Conservation (phyloP, 225 moss, liverwort and hornwort species). For the Pseudisothecium myosuroides region DNA sequence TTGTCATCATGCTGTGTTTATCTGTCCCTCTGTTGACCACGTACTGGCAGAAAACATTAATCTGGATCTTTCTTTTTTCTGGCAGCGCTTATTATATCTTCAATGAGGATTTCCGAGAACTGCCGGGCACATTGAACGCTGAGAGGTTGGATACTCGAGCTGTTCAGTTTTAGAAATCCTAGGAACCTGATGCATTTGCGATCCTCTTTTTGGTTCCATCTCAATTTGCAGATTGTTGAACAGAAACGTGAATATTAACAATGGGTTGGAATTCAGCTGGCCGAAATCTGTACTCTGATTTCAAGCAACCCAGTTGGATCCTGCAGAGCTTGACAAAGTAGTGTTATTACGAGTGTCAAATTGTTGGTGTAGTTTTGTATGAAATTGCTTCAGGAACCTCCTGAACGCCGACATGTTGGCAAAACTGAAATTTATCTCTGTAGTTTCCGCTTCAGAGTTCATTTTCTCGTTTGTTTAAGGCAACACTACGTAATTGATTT, state of each 20-base stretch:
- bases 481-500: too few relatives aligned
- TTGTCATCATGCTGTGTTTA: too few relatives aligned
- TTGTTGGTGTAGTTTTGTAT: neutral
- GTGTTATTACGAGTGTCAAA: neutral
- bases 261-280: neutral
- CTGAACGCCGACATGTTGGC: neutral
- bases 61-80: too few relatives aligned
- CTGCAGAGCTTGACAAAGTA: neutral
- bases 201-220: neutral
- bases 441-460: too few relatives aligned
- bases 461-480: too few relatives aligned
- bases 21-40: too few relatives aligned
- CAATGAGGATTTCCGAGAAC: conserved; percentile 33
- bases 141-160: conserved; percentile 38
- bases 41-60: too few relatives aligned
- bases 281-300: neutral
- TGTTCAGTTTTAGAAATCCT: conserved; percentile 22
- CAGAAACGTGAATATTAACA: neutral
- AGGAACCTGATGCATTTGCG: neutral
- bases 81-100: conserved; percentile 36
- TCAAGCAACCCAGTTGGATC: neutral
- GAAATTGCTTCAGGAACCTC: neutral
- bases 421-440: too few relatives aligned
- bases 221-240: neutral
- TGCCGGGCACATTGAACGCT: conserved; percentile 40